Evolutionary conservation across 2,329 filamentous ascomycete species (phyloP).

Genomic region (Orbilia brochopaga): DNA sequence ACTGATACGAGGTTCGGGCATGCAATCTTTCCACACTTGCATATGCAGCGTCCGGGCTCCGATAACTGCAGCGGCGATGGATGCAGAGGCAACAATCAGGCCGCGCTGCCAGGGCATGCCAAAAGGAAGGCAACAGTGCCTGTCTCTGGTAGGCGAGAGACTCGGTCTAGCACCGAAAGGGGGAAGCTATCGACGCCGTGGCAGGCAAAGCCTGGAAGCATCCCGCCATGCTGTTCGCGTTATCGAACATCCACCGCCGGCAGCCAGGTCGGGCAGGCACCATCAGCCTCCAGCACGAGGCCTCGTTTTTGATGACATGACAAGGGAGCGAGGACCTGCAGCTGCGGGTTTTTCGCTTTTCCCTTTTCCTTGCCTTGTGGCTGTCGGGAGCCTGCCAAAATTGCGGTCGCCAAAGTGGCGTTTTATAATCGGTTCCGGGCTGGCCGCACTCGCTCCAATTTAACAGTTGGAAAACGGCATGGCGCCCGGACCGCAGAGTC

Average conservation of each 20-base stretch:
- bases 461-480: background rate
- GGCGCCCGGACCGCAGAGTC: slow-evolving; percentile 3
- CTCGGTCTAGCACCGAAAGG: slow-evolving; percentile 1
- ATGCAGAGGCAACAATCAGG: slow-evolving; percentile 3
- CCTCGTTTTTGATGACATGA: slow-evolving; percentile 4
- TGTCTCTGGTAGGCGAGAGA: slow-evolving; percentile 1
- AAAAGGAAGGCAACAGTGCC: slow-evolving; percentile 5
- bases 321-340: slow-evolving; percentile 4
- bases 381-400: background rate
- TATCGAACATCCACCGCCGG: background rate
- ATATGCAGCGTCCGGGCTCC: background rate
- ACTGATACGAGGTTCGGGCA: background rate
- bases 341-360: background rate
- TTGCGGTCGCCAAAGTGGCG: slow-evolving; percentile 11
- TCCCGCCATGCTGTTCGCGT: background rate
- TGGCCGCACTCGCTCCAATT: slow-evolving; percentile 5
- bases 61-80: background rate
- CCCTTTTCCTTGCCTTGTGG: background rate
- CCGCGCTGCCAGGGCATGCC: slow-evolving; percentile 1
- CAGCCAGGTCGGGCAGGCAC: background rate
- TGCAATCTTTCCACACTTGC: background rate
- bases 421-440: background rate
- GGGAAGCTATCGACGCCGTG: slow-evolving; percentile 2
- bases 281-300: background rate
- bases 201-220: slow-evolving; percentile 5